A percentile compares a stretch with the other conserved stretches of the same genome.
These are phyloP conservation scores for Beauveria scarabaeidicola DNA, from an alignment of 2,329 filamentous ascomycete species.

Conservation along the genomic window DNA sequence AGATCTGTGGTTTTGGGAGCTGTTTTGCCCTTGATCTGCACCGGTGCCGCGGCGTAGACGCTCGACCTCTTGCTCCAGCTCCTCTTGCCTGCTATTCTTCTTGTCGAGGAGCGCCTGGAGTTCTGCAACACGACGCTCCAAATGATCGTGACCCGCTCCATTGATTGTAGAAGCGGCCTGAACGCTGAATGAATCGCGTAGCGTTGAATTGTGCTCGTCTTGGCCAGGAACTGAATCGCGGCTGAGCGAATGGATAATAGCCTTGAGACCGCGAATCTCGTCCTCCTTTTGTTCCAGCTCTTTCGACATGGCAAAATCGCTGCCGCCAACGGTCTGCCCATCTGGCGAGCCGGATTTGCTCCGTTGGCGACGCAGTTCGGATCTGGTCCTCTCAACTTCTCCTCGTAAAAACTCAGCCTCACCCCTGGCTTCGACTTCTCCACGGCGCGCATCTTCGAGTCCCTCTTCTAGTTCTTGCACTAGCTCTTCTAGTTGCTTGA, in stretches of 20 bases:
- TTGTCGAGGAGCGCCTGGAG: constrained; percentile 64
- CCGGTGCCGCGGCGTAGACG: constrained; percentile 43
- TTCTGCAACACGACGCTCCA: constrained; percentile 75
- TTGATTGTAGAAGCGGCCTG: constrained; percentile 16
- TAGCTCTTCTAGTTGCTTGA: constrained; percentile 91
- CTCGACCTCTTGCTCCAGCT: constrained; percentile 76
- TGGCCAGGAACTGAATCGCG: constrained; percentile 54
- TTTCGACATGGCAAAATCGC: constrained; percentile 48
- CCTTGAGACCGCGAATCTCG: constrained; percentile 92
- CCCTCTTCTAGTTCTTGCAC: constrained; percentile 97
- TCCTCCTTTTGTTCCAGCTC: constrained; percentile 93
- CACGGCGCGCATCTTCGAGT: constrained; percentile 84
- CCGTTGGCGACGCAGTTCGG: constrained; percentile 79
- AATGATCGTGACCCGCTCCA: constrained; percentile 51
- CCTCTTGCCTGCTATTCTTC: constrained; percentile 68
- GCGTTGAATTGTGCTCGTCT: constrained; percentile 24
- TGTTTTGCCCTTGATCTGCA: constrained; percentile 18
- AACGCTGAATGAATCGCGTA: constrained; percentile 15
- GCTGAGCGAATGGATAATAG: constrained; percentile 93
- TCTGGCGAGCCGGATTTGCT: constrained; percentile 53
- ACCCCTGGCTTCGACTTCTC: constrained; percentile 88
- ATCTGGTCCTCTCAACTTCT: constrained; percentile 84
- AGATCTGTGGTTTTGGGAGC: constrained; percentile 42
- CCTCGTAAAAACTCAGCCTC: constrained; percentile 94
- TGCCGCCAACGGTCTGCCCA: constrained; percentile 30